phyloP scores from a whole-genome alignment of 2,329 filamentous ascomycete genomes.

The Aaosphaeria pasadenensis region DNA sequence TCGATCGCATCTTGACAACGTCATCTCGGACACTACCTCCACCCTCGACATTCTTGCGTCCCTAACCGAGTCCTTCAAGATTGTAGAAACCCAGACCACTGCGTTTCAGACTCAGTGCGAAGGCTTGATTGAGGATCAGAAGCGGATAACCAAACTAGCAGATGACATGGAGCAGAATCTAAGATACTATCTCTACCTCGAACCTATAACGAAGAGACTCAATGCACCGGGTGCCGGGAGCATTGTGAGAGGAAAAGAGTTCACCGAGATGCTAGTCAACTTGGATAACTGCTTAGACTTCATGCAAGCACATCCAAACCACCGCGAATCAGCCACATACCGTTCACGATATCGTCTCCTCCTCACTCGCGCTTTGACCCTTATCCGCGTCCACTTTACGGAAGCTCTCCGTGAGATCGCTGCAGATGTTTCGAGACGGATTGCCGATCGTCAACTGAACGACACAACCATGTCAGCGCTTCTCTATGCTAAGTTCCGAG shows the following conservation, averaged over 20 bases:
- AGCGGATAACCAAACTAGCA: constrained; percentile 72
- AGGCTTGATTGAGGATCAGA: constrained; percentile 78
- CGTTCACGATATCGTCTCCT: constrained; percentile 82
- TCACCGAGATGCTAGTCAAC: constrained; percentile 82
- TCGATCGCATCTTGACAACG: constrained; percentile 74
- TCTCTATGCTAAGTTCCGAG: constrained; percentile 68
- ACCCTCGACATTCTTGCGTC: constrained; percentile 73
- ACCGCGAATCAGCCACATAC: constrained; percentile 85
- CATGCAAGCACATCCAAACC: constrained; percentile 80
- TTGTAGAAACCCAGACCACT: constrained; percentile 87
- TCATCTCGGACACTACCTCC: constrained; percentile 73
- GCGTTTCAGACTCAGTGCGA: constrained; percentile 92
- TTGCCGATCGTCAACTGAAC: constrained; percentile 65
- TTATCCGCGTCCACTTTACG: constrained; percentile 66
- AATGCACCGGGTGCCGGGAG: constrained; percentile 89
- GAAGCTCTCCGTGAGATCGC: constrained; percentile 61
- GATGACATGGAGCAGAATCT: constrained; percentile 84
- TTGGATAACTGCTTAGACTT: constrained; percentile 90
- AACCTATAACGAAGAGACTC: constrained; percentile 82
- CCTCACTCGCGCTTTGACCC: constrained; percentile 65
- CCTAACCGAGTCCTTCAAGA: constrained; percentile 80
- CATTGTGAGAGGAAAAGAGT: constrained; percentile 78
- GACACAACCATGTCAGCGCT: constrained; percentile 70
- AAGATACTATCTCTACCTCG: constrained; percentile 92
- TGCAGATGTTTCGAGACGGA: constrained; percentile 60